These are phyloP conservation scores for Debaryomyces prosopidis DNA, from an alignment of 805 yeast genomes.

Conservation along the genomic window DNA sequence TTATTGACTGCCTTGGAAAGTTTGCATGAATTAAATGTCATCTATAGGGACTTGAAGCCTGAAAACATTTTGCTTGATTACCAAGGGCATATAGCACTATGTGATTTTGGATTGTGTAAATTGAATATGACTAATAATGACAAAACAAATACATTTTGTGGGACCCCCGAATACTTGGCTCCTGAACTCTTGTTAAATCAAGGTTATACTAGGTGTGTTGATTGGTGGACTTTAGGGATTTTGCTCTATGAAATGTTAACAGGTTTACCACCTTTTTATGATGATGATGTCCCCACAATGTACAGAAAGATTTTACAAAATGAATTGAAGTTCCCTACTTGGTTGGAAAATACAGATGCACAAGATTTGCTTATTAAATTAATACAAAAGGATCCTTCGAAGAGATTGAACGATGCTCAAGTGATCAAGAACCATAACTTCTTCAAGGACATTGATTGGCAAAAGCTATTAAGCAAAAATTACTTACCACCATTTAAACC, in stretches of 20 bases:
- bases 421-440: conserved; percentile 84
- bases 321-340: conserved; percentile 84
- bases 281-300: conserved; percentile 91
- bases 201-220: conserved; percentile 94
- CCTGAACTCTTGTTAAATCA: conserved; percentile 90
- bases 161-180: conserved; percentile 96
- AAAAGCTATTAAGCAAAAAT: conserved; percentile 74
- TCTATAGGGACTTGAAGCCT: conserved; percentile 94
- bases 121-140: conserved; percentile 90
- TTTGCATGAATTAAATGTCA: conserved; percentile 85
- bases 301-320: conserved; percentile 90
- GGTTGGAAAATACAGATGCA: conserved; percentile 78
- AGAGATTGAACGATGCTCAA: conserved; percentile 78
- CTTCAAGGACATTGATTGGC: conserved; percentile 90
- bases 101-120: conserved; percentile 97
- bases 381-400: conserved; percentile 80
- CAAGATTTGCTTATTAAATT: conserved; percentile 74
- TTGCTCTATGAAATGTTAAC: conserved; percentile 93
- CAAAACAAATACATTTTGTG: conserved; percentile 91
- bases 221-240: conserved; percentile 98
- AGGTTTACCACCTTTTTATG: conserved; percentile 96
- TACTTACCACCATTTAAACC: conserved; percentile 97
- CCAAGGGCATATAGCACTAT: conserved; percentile 95
- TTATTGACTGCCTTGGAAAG: conserved; percentile 90
- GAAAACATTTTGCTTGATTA: conserved; percentile 92